Percentiles rank a stretch among this genome's conserved stretches.
phyloP scores from a whole-genome alignment of 139 green algal species.

The Chlamydomonas sp. region DNA sequence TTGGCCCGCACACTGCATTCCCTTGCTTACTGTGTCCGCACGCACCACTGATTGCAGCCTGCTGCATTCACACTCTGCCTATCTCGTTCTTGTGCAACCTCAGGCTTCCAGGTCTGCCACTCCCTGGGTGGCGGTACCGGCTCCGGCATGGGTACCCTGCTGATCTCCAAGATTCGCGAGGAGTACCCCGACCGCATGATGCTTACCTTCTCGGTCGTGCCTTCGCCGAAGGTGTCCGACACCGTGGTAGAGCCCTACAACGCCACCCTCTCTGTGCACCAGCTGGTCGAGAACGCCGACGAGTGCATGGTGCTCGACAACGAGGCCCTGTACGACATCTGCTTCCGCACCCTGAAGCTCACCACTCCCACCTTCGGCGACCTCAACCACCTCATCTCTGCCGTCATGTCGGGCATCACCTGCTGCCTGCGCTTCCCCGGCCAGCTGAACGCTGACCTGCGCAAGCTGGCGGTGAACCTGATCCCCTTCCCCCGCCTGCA shows the following conservation, averaged over 20 bases:
- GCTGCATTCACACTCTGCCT: not conserved
- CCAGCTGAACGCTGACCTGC: slow-evolving; percentile 98
- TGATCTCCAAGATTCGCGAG: slow-evolving; percentile 98
- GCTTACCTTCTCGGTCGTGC: slow-evolving; percentile 99
- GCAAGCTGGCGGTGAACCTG: slow-evolving; percentile 99
- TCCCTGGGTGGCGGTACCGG: slow-evolving; percentile 95
- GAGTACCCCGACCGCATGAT: slow-evolving; percentile 99
- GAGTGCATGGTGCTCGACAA: slow-evolving; percentile 99
- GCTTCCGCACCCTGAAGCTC: slow-evolving; percentile 99
- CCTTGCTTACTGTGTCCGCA: no score
- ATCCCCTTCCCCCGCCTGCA: slow-evolving; percentile 99
- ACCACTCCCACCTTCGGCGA: slow-evolving; percentile 98
- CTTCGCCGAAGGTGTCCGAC: slow-evolving; percentile 99
- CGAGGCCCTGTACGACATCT: slow-evolving; percentile 99
- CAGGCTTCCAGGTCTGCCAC: slow-evolving; percentile 95
- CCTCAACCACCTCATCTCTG: slow-evolving; percentile 99
- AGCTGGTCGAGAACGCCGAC: slow-evolving; percentile 99
- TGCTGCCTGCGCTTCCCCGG: slow-evolving; percentile 99
- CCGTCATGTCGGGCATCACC: slow-evolving; percentile 99
- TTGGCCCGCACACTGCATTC: not conserved
- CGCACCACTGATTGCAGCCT: not conserved
- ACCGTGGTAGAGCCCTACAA: slow-evolving; percentile 99
- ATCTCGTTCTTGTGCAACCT: not conserved
- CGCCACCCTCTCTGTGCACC: slow-evolving; percentile 99
- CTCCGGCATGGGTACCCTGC: slow-evolving; percentile 97